Base-by-base conservation (phyloP, 2,329 filamentous ascomycete species). In the Cladophialophora psammophila region DNA sequence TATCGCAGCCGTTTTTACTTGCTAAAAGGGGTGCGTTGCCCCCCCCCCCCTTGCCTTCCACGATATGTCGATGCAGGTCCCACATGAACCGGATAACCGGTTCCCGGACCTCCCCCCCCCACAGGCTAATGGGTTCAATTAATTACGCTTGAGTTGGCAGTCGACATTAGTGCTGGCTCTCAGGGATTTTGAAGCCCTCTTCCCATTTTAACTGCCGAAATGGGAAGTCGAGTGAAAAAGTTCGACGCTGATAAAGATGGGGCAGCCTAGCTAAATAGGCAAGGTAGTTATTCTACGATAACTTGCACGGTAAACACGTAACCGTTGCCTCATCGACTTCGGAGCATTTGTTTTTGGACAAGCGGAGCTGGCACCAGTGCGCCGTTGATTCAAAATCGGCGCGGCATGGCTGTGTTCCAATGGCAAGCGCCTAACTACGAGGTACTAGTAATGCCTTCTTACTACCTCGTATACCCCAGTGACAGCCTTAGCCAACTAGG, bases 141-240 rank as follows among this genome's bases (percentile, higher is more conserved):
- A 26, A 42, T 42, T 42, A 42, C 40, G 40, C 40, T 42, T 42
- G 40, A 5, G 40, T n/a, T 10, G 8, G 40, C 40, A 42, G 5
- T 10, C 40, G 4, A 42, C 40, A 18, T 20, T 26, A 50, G 45
- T 26, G 18, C 13, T 26, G 45, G 45, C 9, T 50, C 45, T 5
- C 4, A 42, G 10, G 40, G 40, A 2, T n/a, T 12, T 40, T 2
- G 38, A 9, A 5, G 38, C 10, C 38, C 13, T 20, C n/a, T 26
- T 48, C 42, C 38, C 45, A 50, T 50, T 50, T 50, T 38, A 50
- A 50, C 15, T 50, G 45, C 45, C 45, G 26, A 26, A 50, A 26
- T n/a, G 26, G 45, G 45, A 3, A 50, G 45, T 26, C 18, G 18
- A 50, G 5, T 18, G 13, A 42, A n/a, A 5, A n/a, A n/a, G n/a